phyloP scores from a whole-genome alignment of 108 stramenopile species.

The Skeletonema potamos region DNA sequence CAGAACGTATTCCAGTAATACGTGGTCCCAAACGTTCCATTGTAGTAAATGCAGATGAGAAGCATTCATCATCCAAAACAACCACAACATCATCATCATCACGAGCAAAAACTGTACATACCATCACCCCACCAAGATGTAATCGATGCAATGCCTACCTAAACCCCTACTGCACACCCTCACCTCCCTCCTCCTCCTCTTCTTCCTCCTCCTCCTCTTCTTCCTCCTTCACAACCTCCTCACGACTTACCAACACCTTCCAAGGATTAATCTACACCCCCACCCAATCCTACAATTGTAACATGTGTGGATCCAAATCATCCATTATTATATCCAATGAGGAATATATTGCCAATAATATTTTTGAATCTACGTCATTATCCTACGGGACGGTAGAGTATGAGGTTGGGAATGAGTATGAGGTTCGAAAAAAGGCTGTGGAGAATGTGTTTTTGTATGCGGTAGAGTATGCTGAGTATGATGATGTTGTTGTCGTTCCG shows the following conservation, averaged over 20 bases:
- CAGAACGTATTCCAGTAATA: constrained; percentile 54
- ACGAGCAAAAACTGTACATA: background rate
- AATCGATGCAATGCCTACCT: constrained; percentile 70
- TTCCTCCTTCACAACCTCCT: background rate
- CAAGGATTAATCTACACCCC: constrained; percentile 15
- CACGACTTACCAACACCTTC: background rate
- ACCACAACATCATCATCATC: background rate
- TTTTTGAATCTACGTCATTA: constrained; percentile 24
- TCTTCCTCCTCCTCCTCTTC: background rate
- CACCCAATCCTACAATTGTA: constrained; percentile 50
- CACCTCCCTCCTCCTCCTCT: constrained; percentile 4
- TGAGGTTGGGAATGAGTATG: constrained; percentile 66
- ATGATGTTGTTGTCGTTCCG: too few relatives aligned
- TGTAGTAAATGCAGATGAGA: background rate
- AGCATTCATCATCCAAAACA: background rate
- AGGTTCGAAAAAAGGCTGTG: constrained; percentile 43
- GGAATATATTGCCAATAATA: constrained; percentile 14
- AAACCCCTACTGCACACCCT: constrained; percentile 68
- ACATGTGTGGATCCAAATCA: constrained; percentile 54
- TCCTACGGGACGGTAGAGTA: constrained; percentile 68
- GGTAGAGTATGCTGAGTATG: constrained; percentile 52
- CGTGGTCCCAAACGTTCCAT: constrained; percentile 12
- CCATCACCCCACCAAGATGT: constrained; percentile 65
- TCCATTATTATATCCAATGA: constrained; percentile 36
- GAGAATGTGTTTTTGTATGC: constrained; percentile 59